Evolutionary conservation across 768 basidiomycete species (phyloP), one percentile per base, ranked within the genome.

Genomic region (Suillus alpinus): DNA sequence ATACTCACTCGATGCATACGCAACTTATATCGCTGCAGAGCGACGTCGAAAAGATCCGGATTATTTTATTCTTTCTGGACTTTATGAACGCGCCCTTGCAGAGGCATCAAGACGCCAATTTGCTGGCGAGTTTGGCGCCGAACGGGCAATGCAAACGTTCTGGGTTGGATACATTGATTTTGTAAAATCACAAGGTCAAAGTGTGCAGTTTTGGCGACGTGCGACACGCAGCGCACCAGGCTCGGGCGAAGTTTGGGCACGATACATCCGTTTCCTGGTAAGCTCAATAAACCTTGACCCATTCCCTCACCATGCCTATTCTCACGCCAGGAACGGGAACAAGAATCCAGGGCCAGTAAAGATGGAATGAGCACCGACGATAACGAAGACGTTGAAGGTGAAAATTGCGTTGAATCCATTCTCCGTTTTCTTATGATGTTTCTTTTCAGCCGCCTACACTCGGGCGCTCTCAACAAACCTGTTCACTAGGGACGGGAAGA

Each of bases 91-190:
- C 18, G 87, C 89, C 1, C 86, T 93, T 50, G 76, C 87, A 16
- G 89, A 91, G 66, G 88, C 87, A 3, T 89, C 86, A 4, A 85
- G 77, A 66, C 73, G 80, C 37, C 76, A 83, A 55, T 86, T 86
- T 65, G 65, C 71, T 9, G 84, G 82, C 0, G 84, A 89, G 63
- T 65, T 66, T 6, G 80, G 78, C 6, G 83, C 85, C 6, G 89
- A 91, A 64, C 82, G 81, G 57, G 79, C 76, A 0, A 71, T 93
- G 59, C 78, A 81, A 18, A 64, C 77, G 26, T 90, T 93, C 65
- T 96, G 94, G 94, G 66, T 78, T 12, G 84, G 86, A 5, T 92
- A 92, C 67, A 75, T 85, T 41, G 88, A 92, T 72, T 82, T 84
- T 44, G 92, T 93, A 56, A 36, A 86, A 70, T 7, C 13, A 23